phyloP scores from a whole-genome alignment of 1,139 yeast species.

The Hansenula sp. region DNA sequence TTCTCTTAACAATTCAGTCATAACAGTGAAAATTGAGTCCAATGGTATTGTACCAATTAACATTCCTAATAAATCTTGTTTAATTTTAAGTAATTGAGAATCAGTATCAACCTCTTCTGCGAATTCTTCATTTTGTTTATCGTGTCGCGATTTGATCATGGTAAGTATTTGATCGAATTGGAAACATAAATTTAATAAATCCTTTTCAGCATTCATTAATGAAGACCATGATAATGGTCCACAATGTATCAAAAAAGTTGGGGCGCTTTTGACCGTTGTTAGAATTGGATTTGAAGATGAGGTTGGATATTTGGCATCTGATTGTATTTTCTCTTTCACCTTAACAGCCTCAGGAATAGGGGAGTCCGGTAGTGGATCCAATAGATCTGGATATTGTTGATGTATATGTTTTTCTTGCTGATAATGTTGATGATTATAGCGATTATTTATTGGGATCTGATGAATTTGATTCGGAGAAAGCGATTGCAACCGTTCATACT shows the following conservation, averaged over 20 bases:
- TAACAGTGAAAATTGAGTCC: background rate
- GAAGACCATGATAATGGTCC: conserved; percentile 1
- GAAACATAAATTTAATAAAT: background rate
- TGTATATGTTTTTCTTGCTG: background rate
- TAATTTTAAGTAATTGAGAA: background rate
- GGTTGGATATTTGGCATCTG: background rate
- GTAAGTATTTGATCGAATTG: background rate
- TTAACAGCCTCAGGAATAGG: too few species aligned
- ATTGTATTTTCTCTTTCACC: too few species aligned
- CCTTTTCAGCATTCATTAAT: background rate
- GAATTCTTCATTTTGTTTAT: background rate
- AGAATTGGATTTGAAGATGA: background rate
- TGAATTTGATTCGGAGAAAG: background rate
- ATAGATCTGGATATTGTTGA: background rate
- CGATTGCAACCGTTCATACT: background rate
- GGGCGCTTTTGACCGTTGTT: background rate
- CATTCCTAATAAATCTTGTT: background rate
- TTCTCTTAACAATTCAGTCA: background rate
- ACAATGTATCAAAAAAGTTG: background rate
- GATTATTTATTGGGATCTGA: background rate
- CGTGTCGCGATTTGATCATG: background rate
- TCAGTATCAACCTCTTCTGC: background rate
- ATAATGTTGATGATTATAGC: background rate
- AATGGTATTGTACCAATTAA: background rate
- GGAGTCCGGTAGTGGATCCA: too few species aligned